These are phyloP conservation scores for Ustilago trichophora DNA, from an alignment of 1,284 basidiomycete species.

Conservation along the genomic window DNA sequence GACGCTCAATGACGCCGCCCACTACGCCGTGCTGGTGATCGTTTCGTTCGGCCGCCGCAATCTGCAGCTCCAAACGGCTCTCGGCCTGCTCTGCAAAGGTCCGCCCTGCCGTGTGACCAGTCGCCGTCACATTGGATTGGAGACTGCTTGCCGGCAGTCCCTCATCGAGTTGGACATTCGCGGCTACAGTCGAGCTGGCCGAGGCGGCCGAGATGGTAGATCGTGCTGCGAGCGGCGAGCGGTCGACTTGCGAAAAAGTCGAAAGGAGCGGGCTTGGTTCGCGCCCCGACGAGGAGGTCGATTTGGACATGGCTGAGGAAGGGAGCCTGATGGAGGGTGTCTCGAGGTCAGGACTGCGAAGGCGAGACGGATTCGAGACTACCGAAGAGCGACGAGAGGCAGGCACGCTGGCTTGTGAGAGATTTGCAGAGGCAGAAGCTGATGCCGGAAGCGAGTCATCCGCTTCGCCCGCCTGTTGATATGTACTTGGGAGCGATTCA, in stretches of 20 bases:
- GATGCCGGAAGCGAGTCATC: constrained; percentile 19
- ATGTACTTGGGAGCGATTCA: background rate
- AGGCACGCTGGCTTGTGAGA: constrained; percentile 12
- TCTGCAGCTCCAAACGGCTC: constrained; percentile 35
- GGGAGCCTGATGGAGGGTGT: constrained; percentile 23
- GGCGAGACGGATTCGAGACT: constrained; percentile 13
- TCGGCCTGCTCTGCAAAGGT: constrained; percentile 24
- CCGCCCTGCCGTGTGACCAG: constrained; percentile 28
- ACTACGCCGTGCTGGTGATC: constrained; percentile 46
- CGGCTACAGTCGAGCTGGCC: constrained; percentile 20
- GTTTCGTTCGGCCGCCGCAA: constrained; percentile 43
- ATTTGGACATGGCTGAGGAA: constrained; percentile 6
- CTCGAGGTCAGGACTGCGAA: constrained; percentile 31
- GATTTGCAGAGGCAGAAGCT: constrained; percentile 18
- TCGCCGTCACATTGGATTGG: constrained; percentile 35
- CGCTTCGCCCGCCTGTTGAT: background rate
- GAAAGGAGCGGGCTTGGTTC: constrained; percentile 24
- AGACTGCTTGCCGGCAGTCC: constrained; percentile 20
- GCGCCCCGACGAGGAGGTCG: constrained; percentile 13
- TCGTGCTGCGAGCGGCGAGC: constrained; percentile 14
- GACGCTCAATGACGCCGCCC: constrained; percentile 40
- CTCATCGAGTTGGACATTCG: constrained; percentile 43
- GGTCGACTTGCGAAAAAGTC: constrained; percentile 13
- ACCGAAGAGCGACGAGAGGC: constrained; percentile 24
- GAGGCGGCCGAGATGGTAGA: constrained; percentile 36